Evolutionary conservation across 2,329 filamentous ascomycete genomes (phyloP).

Genomic region (Trichoderma guizhouense): DNA sequence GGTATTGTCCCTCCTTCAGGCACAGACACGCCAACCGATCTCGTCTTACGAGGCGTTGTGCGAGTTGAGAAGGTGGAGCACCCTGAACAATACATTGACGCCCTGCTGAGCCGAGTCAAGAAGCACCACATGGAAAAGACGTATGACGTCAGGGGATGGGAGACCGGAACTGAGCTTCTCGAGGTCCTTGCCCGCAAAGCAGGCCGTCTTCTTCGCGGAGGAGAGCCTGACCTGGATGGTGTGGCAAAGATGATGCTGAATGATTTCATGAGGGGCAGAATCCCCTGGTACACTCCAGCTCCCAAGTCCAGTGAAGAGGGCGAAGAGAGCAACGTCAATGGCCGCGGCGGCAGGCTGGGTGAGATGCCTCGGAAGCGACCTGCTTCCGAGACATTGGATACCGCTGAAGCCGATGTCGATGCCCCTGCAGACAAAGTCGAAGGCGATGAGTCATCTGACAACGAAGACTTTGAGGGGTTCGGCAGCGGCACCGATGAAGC

Average conservation of each 20-base stretch:
- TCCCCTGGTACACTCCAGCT: slow-evolving; percentile 91
- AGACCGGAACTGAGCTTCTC: slow-evolving; percentile 75
- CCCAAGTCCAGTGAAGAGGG: slow-evolving; percentile 50
- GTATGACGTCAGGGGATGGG: slow-evolving; percentile 81
- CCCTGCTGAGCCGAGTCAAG: slow-evolving; percentile 76
- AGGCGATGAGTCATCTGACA: slow-evolving; percentile 32
- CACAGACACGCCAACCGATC: slow-evolving; percentile 79
- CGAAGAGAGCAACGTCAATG: slow-evolving; percentile 54
- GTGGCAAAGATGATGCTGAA: slow-evolving; percentile 97
- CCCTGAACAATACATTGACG: slow-evolving; percentile 91
- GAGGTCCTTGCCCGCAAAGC: slow-evolving; percentile 84
- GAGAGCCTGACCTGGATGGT: slow-evolving; percentile 92
- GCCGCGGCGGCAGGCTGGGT: slow-evolving; percentile 73
- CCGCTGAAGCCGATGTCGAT: slow-evolving; percentile 33
- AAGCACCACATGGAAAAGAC: slow-evolving; percentile 86
- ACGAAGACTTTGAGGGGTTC: slow-evolving; percentile 39
- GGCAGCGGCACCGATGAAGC: slow-evolving; percentile 35
- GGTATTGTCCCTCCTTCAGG: slow-evolving; percentile 90
- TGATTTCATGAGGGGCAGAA: slow-evolving; percentile 91
- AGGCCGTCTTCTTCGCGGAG: slow-evolving; percentile 81
- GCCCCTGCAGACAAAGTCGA: slow-evolving; percentile 28
- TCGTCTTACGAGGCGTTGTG: slow-evolving; percentile 86
- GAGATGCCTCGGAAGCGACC: slow-evolving; percentile 85
- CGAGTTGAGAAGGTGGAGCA: slow-evolving; percentile 95
- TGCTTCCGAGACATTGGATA: slow-evolving; percentile 49